Evolutionary conservation across 768 basidiomycete species (phyloP), one percentile per base, ranked within the genome.

Genomic region (Glaciozyma martinii): DNA sequence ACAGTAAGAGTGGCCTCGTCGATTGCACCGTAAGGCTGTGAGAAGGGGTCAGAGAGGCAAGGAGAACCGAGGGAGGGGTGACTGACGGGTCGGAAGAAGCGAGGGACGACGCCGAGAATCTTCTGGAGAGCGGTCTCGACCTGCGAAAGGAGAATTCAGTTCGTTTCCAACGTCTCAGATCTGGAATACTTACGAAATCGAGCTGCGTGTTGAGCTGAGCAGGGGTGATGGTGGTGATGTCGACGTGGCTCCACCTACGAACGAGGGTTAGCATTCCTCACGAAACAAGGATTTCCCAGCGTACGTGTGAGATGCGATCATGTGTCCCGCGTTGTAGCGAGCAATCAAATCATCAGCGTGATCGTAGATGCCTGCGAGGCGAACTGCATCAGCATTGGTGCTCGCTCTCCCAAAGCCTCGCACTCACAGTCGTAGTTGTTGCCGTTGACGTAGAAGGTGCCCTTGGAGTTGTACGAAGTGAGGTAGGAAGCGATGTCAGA

Each of bases 191-290:
- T 2, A 40, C 65, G 27, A 63, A 50, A 23, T 68, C 44, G 23
- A 73, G 57, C 61, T 73, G 68, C 8, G 55, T n/a, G 62, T 71
- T 68, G 27, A 73, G 59, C 40, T 70, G 52, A 9, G 56, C 56
- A 18, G 40, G 33, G 5, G 65, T 61, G 18, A 73, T 33, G 8
- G 21, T 60, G 10, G 71, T 19, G 27, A 73, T 68, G 61, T 73
- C 66, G 52, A 43, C 49, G 54, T 73, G 69, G 29, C 23, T 43
- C 44, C 44, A 64, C 3, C 23, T 40, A 13, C 37, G 12, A 40
- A 40, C 37, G 15, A 6, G 37, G 2, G 12, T 40, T 13, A 40
- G 37, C 37, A 40, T 40, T 6, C 37, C 37, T 15, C 29, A n/a
- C 13, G 0, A 5, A 23, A 21, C 3, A 29, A 18, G 55, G 53